These are phyloP conservation scores for Vitis rotundifolia DNA, from an alignment of 164 flowering plant genomes.

Conservation along the genomic window DNA sequence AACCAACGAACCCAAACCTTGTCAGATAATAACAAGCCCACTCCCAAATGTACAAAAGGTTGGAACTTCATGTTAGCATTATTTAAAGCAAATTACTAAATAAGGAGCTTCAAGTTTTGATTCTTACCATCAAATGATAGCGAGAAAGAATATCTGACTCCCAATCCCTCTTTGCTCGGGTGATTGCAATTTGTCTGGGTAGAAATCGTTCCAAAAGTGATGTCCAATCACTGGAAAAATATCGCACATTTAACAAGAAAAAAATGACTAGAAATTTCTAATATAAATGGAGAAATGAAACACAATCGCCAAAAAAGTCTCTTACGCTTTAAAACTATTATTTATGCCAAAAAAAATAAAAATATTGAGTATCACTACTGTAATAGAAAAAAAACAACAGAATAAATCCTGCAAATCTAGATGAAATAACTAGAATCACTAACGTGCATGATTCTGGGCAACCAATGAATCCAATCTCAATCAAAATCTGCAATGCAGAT, in stretches of 20 bases:
- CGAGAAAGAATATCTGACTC: slow-evolving; percentile 90
- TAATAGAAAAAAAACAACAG: background rate
- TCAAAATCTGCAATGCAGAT: slow-evolving; percentile 92
- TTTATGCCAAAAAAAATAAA: background rate
- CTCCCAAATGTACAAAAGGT: too few species aligned
- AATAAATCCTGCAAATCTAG: background rate
- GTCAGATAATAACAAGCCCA: background rate
- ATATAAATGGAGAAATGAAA: slow-evolving; percentile 2
- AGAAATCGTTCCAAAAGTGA: slow-evolving; percentile 87
- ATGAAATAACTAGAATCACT: slow-evolving; percentile 27
- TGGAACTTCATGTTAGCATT: too few species aligned
- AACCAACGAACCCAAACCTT: too few species aligned
- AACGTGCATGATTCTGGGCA: slow-evolving; percentile 86
- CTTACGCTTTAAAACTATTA: background rate
- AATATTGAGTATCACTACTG: background rate
- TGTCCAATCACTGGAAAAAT: slow-evolving; percentile 81
- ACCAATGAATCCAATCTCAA: slow-evolving; percentile 80
- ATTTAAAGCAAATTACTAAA: background rate
- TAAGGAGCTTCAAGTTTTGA: background rate
- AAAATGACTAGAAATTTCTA: background rate
- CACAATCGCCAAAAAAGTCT: background rate
- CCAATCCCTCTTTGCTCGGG: slow-evolving; percentile 94
- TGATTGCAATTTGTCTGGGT: slow-evolving; percentile 94
- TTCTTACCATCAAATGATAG: slow-evolving; percentile 71
- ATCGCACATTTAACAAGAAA: background rate